A percentile compares a stretch with the other conserved stretches of the same genome.
These are phyloP conservation scores for Neoscytalidium dimidiatum DNA, from an alignment of 2,329 filamentous ascomycete genomes.

Conservation along the genomic window DNA sequence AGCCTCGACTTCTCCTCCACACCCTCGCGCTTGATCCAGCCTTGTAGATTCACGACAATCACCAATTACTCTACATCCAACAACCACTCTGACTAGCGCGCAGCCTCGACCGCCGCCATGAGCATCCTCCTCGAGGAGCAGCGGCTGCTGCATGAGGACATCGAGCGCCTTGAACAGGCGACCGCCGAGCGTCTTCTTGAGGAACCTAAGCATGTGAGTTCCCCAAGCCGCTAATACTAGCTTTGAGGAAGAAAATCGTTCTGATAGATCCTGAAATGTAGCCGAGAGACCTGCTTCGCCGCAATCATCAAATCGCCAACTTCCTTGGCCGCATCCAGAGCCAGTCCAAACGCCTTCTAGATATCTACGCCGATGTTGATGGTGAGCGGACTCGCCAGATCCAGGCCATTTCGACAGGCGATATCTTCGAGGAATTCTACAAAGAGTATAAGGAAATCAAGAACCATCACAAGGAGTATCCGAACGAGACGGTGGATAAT, in stretches of 20 bases:
- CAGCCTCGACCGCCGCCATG: constrained; percentile 52
- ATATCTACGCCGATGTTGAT: constrained; percentile 80
- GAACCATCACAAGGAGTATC: constrained; percentile 85
- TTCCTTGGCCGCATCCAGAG: constrained; percentile 85
- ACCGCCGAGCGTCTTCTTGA: constrained; percentile 86
- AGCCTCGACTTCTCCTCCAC: not conserved
- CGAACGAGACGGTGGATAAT: constrained; percentile 93
- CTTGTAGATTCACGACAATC: not conserved
- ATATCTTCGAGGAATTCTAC: constrained; percentile 90
- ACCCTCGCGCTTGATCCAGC: not conserved
- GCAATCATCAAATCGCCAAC: constrained; percentile 88
- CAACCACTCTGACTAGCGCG: not conserved
- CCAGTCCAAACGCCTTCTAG: constrained; percentile 77
- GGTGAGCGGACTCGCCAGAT: constrained; percentile 75
- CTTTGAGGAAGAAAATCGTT: constrained; percentile 15
- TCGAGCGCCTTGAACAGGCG: constrained; percentile 93
- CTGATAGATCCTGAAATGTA: constrained; percentile 37
- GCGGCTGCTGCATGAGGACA: constrained; percentile 90
- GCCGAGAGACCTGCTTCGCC: constrained; percentile 85
- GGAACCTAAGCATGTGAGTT: constrained; percentile 80
- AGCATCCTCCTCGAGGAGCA: constrained; percentile 77
- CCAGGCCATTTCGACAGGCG: constrained; percentile 78
- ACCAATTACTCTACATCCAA: not conserved
- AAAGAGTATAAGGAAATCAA: constrained; percentile 79
- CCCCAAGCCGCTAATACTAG: not conserved